phyloP scores from a whole-genome alignment of 495 filamentous ascomycete genomes.

The Filosporella fistucella region DNA sequence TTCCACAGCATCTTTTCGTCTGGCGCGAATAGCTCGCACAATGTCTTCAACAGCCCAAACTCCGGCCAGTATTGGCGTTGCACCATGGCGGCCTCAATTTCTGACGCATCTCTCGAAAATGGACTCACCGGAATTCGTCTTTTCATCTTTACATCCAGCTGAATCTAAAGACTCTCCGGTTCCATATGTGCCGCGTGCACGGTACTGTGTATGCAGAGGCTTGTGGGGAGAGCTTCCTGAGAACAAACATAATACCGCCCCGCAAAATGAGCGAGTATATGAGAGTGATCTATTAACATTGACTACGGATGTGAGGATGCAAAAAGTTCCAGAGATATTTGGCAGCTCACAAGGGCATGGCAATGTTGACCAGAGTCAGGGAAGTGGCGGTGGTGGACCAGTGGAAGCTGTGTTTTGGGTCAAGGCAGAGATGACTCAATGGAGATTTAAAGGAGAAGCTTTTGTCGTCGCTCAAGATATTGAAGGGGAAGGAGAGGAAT shows the following conservation, averaged over 20 bases:
- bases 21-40: slow-evolving; percentile 19
- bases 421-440: slow-evolving; percentile 66
- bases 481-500: slow-evolving; percentile 39
- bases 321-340: slow-evolving; percentile 70
- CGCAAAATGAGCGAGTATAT: slow-evolving; percentile 59
- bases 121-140: slow-evolving; percentile 61
- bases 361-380: slow-evolving; percentile 31
- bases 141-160: slow-evolving; percentile 57
- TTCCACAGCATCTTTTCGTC: slow-evolving; percentile 12
- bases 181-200: slow-evolving; percentile 34
- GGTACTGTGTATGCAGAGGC: slow-evolving; percentile 69
- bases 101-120: slow-evolving; percentile 58
- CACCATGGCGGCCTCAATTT: slow-evolving; percentile 66
- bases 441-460: slow-evolving; percentile 76
- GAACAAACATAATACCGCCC: slow-evolving; percentile 52
- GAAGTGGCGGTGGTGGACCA: slow-evolving; percentile 57
- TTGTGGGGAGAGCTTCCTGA: slow-evolving; percentile 68
- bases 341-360: slow-evolving; percentile 33
- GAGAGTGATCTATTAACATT: slow-evolving; percentile 75
- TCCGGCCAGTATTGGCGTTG: slow-evolving; percentile 25
- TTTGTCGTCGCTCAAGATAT: slow-evolving; percentile 58
- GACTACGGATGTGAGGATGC: slow-evolving; percentile 84
- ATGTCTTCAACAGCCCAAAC: slow-evolving; percentile 19
- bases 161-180: slow-evolving; percentile 12
- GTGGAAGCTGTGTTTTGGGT: slow-evolving; percentile 87